Evolutionary conservation across 2,329 filamentous ascomycete genomes (phyloP), one percentile per base, ranked within the genome.

Genomic region (Mollisia scopiformis): DNA sequence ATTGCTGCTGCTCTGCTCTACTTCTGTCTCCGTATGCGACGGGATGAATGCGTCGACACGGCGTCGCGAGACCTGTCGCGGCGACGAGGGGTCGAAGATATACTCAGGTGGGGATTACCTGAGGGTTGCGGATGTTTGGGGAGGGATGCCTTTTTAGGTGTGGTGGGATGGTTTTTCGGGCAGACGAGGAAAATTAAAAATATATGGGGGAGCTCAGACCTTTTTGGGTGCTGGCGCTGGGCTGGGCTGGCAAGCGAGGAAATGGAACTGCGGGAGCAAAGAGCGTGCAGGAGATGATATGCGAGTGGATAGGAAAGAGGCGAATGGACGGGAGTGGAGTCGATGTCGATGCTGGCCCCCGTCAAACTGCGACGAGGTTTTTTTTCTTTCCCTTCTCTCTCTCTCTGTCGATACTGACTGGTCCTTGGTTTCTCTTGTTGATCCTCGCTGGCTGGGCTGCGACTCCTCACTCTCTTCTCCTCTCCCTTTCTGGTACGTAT

Each of bases 21-120:
- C 8, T n/a, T 3, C 14, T 46, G 41, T 13, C 23, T 3, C 14
- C 21, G 41, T 21, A 46, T 13, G 27, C 28, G 35, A 47, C 37
- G 28, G 35, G 30, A 11, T 54, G 3, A 19, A 6, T 52, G 54
- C 51, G 55, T 55, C 50, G 59, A 54, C 39, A 46, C 56, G 33
- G 41, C 31, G 55, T n/a, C 37, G 58, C 58, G 58, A 61, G 37
- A 51, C 53, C 58, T 58, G 59, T 62, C 55, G 59, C 59, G 55
- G 30, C 46, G 39, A 50, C 35, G n/a, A n/a, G 37, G 55, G 43
- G 50, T 23, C 25, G 41, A 30, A 31, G 41, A 47, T 5, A 21
- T 31, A 57, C 52, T 50, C 51, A 19, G 51, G 47, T 30, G 33
- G 21, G n/a, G 39, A n/a, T n/a, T 59, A 30, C 46, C 46, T 30